Percentiles rank a stretch among this genome's conserved stretches.
Evolutionary conservation across 805 yeast species (phyloP).

Genomic region (Candida fluviatilis): DNA sequence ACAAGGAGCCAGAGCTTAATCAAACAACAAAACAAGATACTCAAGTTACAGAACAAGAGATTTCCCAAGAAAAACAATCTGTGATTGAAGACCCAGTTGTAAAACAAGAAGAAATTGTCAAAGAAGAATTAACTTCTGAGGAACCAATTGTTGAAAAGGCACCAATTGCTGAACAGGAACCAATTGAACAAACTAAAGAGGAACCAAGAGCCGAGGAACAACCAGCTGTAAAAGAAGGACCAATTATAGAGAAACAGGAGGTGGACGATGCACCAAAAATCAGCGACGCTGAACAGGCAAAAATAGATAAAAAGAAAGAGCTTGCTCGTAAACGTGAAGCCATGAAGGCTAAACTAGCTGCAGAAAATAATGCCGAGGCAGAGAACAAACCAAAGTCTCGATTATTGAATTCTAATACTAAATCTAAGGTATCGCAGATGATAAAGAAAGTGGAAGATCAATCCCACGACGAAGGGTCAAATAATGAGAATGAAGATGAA

Average conservation of each 20-base stretch:
- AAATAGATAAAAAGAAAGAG: not conserved
- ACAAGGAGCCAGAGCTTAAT: too few species aligned
- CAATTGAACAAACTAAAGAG: too few species aligned
- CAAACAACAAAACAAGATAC: too few species aligned
- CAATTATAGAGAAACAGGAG: not conserved
- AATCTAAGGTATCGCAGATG: constrained; percentile 3
- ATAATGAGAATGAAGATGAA: constrained; percentile 2
- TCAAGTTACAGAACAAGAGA: too few species aligned
- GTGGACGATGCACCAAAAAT: not conserved
- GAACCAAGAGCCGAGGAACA: not conserved
- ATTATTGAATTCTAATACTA: not conserved
- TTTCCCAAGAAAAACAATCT: too few species aligned
- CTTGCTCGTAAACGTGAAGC: constrained; percentile 1
- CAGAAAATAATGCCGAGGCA: not conserved
- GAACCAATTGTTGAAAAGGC: too few species aligned
- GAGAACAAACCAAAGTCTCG: constrained; percentile 2
- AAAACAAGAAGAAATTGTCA: constrained; percentile 8
- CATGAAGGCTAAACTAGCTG: constrained; percentile 1
- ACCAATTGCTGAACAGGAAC: not conserved
- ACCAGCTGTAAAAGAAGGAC: not conserved
- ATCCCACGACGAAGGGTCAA: not conserved
- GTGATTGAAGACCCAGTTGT: too few species aligned
- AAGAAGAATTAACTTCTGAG: constrained; percentile 7
- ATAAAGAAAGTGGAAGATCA: constrained; percentile 1
- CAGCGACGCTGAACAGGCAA: not conserved